These are phyloP conservation scores for Xylaria sp. DNA, from an alignment of 2,329 filamentous ascomycete genomes.

Conservation along the genomic window DNA sequence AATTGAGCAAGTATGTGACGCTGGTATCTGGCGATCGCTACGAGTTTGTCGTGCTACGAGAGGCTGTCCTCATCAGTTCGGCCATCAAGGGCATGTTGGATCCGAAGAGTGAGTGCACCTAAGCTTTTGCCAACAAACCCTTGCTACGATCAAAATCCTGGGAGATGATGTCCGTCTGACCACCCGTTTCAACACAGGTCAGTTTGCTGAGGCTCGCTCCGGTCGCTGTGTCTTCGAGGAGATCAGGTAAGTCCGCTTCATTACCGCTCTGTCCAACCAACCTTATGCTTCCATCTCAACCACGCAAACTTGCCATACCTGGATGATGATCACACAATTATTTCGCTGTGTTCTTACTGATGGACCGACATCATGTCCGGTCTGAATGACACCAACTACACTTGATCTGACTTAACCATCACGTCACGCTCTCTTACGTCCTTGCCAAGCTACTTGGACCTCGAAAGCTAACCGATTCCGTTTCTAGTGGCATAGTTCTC, in stretches of 20 bases:
- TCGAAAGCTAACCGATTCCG: constrained; percentile 38
- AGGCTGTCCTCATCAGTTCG: constrained; percentile 74
- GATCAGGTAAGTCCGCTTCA: constrained; percentile 70
- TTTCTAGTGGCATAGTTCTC: constrained; percentile 72
- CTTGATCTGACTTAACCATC: constrained; percentile 65
- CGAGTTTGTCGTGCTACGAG: constrained; percentile 79
- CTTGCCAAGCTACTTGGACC: neutral
- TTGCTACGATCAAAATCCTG: neutral
- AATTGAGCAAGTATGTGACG: constrained; percentile 74
- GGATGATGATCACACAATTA: constrained; percentile 52
- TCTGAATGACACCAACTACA: constrained; percentile 68
- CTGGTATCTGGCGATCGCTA: constrained; percentile 80
- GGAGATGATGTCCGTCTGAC: constrained; percentile 22
- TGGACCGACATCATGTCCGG: constrained; percentile 55
- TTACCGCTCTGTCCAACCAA: neutral
- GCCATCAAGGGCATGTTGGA: constrained; percentile 81
- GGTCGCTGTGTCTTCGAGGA: constrained; percentile 75
- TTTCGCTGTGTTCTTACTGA: constrained; percentile 59
- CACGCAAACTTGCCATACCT: constrained; percentile 15
- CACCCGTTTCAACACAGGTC: constrained; percentile 55
- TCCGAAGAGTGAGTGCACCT: constrained; percentile 64
- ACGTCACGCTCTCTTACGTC: constrained; percentile 21
- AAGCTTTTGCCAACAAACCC: constrained; percentile 23
- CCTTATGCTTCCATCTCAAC: neutral
- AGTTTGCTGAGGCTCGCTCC: constrained; percentile 71